Conservation (phyloP, 2,329 filamentous ascomycete genomes). For the Chalara sp. region DNA sequence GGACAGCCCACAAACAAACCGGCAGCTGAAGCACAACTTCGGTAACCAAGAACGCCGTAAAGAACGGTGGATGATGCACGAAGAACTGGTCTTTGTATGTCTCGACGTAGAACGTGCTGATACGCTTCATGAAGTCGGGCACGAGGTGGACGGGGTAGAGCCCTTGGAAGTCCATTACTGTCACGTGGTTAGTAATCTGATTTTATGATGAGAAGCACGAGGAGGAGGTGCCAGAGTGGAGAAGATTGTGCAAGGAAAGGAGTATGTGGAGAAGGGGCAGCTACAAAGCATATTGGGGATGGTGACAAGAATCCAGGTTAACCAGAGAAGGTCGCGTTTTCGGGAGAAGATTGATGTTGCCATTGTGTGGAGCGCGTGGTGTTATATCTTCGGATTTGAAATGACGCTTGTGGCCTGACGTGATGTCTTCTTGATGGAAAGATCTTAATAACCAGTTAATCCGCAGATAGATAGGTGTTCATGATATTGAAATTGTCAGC, state of each 20-base stretch:
- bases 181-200: conserved; percentile 5
- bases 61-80: conserved; percentile 50
- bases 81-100: conserved; percentile 62
- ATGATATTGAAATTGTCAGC: not conserved
- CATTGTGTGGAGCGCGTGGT: conserved; percentile 12
- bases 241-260: conserved; percentile 11
- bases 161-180: conserved; percentile 55
- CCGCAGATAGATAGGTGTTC: not conserved
- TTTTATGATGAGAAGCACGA: not conserved
- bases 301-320: conserved; percentile 56
- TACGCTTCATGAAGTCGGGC: conserved; percentile 38
- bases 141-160: conserved; percentile 47
- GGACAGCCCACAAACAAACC: conserved; percentile 51
- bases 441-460: not conserved
- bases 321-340: conserved; percentile 33
- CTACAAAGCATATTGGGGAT: conserved; percentile 55
- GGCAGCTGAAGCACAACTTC: conserved; percentile 57
- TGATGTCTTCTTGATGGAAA: too few species aligned
- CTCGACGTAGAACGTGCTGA: conserved; percentile 51
- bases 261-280: conserved; percentile 15
- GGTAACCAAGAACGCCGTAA: conserved; percentile 47
- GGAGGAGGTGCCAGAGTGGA: conserved; percentile 37
- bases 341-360: conserved; percentile 20
- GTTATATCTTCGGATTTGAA: not conserved
- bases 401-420: too few species aligned